Conservation (phyloP, 257 asterid genomes). For the Solanum acaule region DNA sequence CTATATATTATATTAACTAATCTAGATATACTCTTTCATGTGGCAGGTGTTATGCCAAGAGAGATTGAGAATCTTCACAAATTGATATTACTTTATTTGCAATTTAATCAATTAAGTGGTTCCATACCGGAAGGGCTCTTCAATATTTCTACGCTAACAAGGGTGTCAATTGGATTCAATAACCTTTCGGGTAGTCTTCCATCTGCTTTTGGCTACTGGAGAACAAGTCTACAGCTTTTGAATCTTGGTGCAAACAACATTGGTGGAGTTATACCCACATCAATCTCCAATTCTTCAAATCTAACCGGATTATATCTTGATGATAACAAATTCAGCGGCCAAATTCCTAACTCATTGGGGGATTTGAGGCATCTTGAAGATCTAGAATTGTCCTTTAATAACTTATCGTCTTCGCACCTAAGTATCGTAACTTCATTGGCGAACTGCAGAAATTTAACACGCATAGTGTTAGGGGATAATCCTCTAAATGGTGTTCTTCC, state of each 20-base stretch:
- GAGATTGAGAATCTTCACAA: too few relatives aligned
- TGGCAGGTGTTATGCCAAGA: too few relatives aligned
- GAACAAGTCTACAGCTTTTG: not conserved
- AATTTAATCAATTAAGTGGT: too few relatives aligned
- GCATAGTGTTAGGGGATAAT: not conserved
- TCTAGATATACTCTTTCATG: too few relatives aligned
- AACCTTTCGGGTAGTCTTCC: conserved; percentile 17
- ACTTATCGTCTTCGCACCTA: not conserved
- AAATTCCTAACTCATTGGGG: conserved; percentile 18
- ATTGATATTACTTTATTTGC: too few relatives aligned
- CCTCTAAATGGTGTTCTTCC: conserved; percentile 22
- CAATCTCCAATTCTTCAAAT: conserved; percentile 10
- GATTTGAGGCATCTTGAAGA: not conserved
- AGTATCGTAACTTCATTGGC: conserved; percentile 12
- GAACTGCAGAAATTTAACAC: conserved; percentile 11
- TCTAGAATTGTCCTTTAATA: conserved; percentile 1
- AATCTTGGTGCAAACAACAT: conserved; percentile 6
- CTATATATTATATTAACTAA: too few relatives aligned
- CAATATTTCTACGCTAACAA: not conserved
- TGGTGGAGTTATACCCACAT: conserved; percentile 14
- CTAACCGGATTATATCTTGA: not conserved
- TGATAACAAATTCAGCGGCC: conserved; percentile 12
- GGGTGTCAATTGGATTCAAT: not conserved
- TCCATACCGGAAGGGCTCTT: too few relatives aligned
- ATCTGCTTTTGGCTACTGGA: not conserved